Evolutionary conservation across 2,329 filamentous ascomycete species (phyloP).

Genomic region (Zymoseptoria pseudotritici): DNA sequence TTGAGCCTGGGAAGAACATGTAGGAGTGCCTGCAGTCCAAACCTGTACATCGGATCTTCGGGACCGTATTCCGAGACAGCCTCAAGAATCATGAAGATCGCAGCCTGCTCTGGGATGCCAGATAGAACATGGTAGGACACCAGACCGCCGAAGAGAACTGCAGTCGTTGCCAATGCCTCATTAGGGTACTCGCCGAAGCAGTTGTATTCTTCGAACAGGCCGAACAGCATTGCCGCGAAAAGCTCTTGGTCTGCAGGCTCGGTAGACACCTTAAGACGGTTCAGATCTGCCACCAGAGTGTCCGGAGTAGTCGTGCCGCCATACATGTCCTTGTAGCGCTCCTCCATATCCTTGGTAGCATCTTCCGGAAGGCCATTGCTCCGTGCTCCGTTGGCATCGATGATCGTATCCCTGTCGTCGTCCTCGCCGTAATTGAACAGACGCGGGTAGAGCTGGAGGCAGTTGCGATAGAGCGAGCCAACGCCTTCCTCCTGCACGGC

Average conservation of each 20-base stretch:
- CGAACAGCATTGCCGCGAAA: constrained; percentile 97
- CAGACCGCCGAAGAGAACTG: constrained; percentile 81
- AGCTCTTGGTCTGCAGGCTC: constrained; percentile 83
- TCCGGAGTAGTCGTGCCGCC: constrained; percentile 80
- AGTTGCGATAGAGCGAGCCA: constrained; percentile 73
- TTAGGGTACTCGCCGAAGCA: constrained; percentile 93
- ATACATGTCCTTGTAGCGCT: constrained; percentile 98
- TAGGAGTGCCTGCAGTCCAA: constrained; percentile 88
- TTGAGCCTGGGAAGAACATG: constrained; percentile 75
- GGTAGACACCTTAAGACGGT: constrained; percentile 79
- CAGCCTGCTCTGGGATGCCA: constrained; percentile 82
- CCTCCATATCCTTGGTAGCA: constrained; percentile 88
- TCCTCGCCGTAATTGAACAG: constrained; percentile 95
- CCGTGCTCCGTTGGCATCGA: constrained; percentile 68
- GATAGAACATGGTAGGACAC: constrained; percentile 90
- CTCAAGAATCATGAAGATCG: constrained; percentile 96
- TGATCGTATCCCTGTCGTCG: constrained; percentile 67
- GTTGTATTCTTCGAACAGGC: constrained; percentile 91
- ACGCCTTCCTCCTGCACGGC: constrained; percentile 59
- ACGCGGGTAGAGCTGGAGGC: constrained; percentile 85
- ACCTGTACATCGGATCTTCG: constrained; percentile 93
- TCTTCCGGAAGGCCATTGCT: constrained; percentile 73
- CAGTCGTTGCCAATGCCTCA: constrained; percentile 91
- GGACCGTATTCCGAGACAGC: constrained; percentile 78
- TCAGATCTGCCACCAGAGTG: constrained; percentile 75